Conservation (phyloP, 345 rosid species). For the Citrus sinensis region DVS_A1.0 CM039166.1:11452501-11453000, state of each 20-base stretch:
- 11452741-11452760: conserved; percentile 74
- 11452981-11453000: conserved; percentile 44
- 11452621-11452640: conserved; percentile 50
- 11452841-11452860: conserved; percentile 73
- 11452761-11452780: conserved; percentile 56
- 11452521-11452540: conserved; percentile 17
- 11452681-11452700: conserved; percentile 54
- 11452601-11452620: conserved; percentile 62
- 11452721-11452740: conserved; percentile 61
- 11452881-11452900: conserved; percentile 46
- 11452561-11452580: conserved; percentile 51
- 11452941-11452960: conserved; percentile 57
- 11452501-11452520: too few species aligned
- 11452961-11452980: conserved; percentile 64
- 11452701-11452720: conserved; percentile 56
- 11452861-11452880: conserved; percentile 50
- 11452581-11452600: conserved; percentile 53
- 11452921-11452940: conserved; percentile 67
- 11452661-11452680: conserved; percentile 67
- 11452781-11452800: conserved; percentile 51
- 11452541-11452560: conserved; percentile 85
- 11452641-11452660: conserved; percentile 59
- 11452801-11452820: conserved; percentile 53
- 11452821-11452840: conserved; percentile 76
- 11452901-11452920: conserved; percentile 63